Conservation (phyloP, 192 early-diverging fungal species). For the Backusella macrospora region DNA sequence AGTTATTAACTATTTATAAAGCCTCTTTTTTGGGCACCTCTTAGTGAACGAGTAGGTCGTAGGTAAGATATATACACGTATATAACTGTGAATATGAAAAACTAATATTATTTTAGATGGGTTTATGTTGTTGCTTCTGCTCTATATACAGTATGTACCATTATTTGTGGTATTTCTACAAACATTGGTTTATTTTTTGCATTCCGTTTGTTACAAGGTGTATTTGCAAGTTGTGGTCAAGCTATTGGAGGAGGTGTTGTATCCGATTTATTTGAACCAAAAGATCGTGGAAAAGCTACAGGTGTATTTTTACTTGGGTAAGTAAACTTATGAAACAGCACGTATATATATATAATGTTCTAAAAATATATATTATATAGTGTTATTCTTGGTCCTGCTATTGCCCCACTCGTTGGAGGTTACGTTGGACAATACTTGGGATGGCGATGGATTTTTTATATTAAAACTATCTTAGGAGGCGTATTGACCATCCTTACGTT, state of each 20-base stretch:
- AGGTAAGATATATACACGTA: constrained; percentile 2
- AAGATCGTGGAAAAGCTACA: constrained; percentile 42
- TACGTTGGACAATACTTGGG: constrained; percentile 36
- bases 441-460: constrained; percentile 60
- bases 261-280: constrained; percentile 39
- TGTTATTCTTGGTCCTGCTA: constrained; percentile 41
- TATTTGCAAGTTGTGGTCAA: constrained; percentile 34
- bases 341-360: background rate
- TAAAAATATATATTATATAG: constrained; percentile 13
- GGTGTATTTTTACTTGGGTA: constrained; percentile 32
- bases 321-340: background rate
- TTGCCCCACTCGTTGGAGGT: constrained; percentile 45
- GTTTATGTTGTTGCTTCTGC: constrained; percentile 38
- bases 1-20: background rate
- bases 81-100: background rate
- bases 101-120: constrained; percentile 18
- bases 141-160: constrained; percentile 32
- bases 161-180: constrained; percentile 31
- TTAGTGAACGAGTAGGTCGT: constrained; percentile 30
- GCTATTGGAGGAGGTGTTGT: constrained; percentile 42
- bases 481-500: constrained; percentile 46
- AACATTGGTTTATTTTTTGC: constrained; percentile 36
- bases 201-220: constrained; percentile 39
- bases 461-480: constrained; percentile 57
- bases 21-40: constrained; percentile 29